Base-by-base conservation (phyloP, 305 asterid genomes). In the Striga hermonthica region DNA sequence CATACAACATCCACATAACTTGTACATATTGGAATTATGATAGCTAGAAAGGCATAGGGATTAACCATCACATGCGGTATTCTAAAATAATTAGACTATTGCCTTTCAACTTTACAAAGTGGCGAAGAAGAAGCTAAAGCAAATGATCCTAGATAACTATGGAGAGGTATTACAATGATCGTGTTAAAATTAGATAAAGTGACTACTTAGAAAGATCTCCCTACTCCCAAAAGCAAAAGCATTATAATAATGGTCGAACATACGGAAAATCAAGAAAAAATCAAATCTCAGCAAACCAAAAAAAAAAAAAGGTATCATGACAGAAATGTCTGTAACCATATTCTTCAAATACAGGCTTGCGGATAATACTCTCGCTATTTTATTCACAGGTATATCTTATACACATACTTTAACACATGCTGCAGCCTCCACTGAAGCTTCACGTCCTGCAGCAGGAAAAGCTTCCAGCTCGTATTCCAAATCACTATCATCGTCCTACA, bases 401-500 rank as follows among this genome's bases (percentile, higher is more conserved):
- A 38, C 44, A 48, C 69, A 56, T 40, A 72, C 96, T 44, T 44
- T 90, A 66, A 83, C 97, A 75, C 76, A 91, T 31, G 97, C 89
- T 1, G 87, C 81, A 55, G 95, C 95, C 82, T 88, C 97, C 1
- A 76, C 63, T 58, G 86, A 74, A 58, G 87, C 81, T 69, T 88
- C 91, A 37, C 80, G 82, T 61, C 83, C 76, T 35, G 77, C 84
- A 5, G 81, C 70, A 50, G 97, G 97, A 76, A 75, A 72, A 68
- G 84, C 81, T 64, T 88, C 95, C 74, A 79, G 55, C 64, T 88
- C 95, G 72, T 64, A 74, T 67, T 91, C 97, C 65, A 88, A 69
- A 76, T 91, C 96, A 67, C 97, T 91, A 57, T 86, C 97, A 68
- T 84, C 95, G 72, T 86, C 97, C 96, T 91, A 77, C 79, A 72